Evolutionary conservation across 257 asterid species (phyloP), one percentile per base, ranked within the genome.

Genomic region (Nicotiana obtusifolia): DNA sequence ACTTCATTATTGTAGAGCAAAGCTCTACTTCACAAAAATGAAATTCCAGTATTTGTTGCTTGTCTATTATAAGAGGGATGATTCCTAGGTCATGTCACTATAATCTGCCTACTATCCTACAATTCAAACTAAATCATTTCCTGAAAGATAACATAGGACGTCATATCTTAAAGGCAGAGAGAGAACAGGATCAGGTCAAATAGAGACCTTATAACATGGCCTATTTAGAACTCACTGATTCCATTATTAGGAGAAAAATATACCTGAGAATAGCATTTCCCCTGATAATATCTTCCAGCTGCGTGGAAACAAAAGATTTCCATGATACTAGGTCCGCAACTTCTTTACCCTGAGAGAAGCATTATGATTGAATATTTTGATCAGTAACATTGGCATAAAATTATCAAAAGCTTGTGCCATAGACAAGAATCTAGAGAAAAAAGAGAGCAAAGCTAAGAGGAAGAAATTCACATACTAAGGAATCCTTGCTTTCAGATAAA

Each of bases 191-290:
- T 71, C 60, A 71, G 60, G 78, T 69, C 78, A 69, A 69, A 69
- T 33, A 7, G 64, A 67, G 76, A 33, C 28, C 37, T 33, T 19
- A 35, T 5, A 37, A 68, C 77, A 68, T 10, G 19, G 4, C 31
- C 66, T 68, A n/a, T 37, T 37, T n/a, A 13, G 10, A 11, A 49
- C 37, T 22, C 15, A 33, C 8, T 16, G 62, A 15, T 73, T 73
- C 41, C 16, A 24, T 49, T 73, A 24, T 3, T 7, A 73, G 37
- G 79, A 14, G 79, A 80, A 68, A 64, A 59, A 49, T 41, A 35
- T 28, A 95, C 99, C 99, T 95, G 88, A 95, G 94, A 86, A 83
- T 84, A 84, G 92, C 88, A 79, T 92, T 91, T 85, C 87, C 90
- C 83, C 88, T 82, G 88, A 89, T 60, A 78, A 94, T 85, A 60